Conservation (phyloP, 1,139 yeast genomes). For the Hemisphaericaspora xylanilytica region DNA sequence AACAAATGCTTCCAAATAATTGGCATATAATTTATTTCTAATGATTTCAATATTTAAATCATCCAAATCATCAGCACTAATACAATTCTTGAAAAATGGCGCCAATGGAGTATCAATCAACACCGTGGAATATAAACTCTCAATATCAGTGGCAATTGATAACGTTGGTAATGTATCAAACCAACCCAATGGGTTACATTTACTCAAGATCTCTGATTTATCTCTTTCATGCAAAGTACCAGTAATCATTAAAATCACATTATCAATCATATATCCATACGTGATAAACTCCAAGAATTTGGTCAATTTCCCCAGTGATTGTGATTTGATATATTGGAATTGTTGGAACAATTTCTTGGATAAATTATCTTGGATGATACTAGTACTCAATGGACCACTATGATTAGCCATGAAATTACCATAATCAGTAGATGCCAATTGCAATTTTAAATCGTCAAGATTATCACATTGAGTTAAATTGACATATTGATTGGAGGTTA, state of each 20-base stretch:
- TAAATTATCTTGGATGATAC: constrained; percentile 77
- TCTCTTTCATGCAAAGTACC: constrained; percentile 97
- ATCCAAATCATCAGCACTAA: constrained; percentile 91
- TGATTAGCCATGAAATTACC: constrained; percentile 85
- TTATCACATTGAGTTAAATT: constrained; percentile 95
- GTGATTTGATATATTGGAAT: constrained; percentile 80
- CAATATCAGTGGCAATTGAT: constrained; percentile 91
- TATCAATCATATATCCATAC: constrained; percentile 98
- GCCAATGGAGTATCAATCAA: constrained; percentile 96
- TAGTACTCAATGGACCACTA: constrained; percentile 77
- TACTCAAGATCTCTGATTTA: constrained; percentile 75
- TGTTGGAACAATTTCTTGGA: constrained; percentile 74
- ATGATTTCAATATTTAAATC: constrained; percentile 94
- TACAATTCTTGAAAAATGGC: constrained; percentile 88
- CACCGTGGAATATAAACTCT: constrained; percentile 89
- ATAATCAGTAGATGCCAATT: constrained; percentile 92
- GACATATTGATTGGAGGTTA: constrained; percentile 75
- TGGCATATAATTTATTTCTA: constrained; percentile 86
- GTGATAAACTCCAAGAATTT: constrained; percentile 88
- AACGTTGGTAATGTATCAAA: constrained; percentile 96
- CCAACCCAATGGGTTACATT: constrained; percentile 98
- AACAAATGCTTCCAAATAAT: constrained; percentile 86
- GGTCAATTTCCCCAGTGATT: constrained; percentile 76
- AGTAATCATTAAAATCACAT: constrained; percentile 91
- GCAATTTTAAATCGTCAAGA: constrained; percentile 89